Evolutionary conservation across 352 stramenopile species (phyloP).

Genomic region (Aphanomyces cochlioides): DNA sequence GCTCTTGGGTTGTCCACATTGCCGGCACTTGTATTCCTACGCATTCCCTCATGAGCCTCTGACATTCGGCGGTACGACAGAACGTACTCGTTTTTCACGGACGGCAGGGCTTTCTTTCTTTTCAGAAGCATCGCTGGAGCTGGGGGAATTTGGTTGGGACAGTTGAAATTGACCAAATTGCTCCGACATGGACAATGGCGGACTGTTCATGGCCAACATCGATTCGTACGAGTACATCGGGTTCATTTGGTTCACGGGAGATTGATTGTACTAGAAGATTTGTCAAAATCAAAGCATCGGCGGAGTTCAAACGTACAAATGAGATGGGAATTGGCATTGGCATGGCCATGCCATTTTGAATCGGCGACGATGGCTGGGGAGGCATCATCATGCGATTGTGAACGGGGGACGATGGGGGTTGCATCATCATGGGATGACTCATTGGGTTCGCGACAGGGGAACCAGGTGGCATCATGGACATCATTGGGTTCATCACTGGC

Average conservation of each 20-base stretch:
- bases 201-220: neutral
- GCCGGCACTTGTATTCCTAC: slow-evolving; percentile 31
- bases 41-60: no score
- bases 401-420: slow-evolving; percentile 1
- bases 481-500: slow-evolving; percentile 19
- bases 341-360: slow-evolving; percentile 6
- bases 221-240: neutral
- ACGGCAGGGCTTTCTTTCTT: neutral
- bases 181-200: slow-evolving; percentile 21
- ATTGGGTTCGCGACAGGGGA: neutral
- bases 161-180: slow-evolving; percentile 21
- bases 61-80: no score
- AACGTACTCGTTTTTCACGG: slow-evolving; percentile 25
- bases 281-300: no score
- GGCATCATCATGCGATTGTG: slow-evolving; percentile 16
- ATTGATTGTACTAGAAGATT: neutral
- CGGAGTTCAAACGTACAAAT: neutral
- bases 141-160: slow-evolving; percentile 27
- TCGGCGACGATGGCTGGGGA: neutral
- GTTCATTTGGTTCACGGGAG: neutral
- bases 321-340: slow-evolving; percentile 20
- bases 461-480: neutral
- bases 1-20: slow-evolving; percentile 30
- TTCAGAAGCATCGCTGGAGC: slow-evolving; percentile 4
- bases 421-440: neutral